Base-by-base conservation (phyloP, 345 rosid species). In the Boechera divaricarpa region DNA sequence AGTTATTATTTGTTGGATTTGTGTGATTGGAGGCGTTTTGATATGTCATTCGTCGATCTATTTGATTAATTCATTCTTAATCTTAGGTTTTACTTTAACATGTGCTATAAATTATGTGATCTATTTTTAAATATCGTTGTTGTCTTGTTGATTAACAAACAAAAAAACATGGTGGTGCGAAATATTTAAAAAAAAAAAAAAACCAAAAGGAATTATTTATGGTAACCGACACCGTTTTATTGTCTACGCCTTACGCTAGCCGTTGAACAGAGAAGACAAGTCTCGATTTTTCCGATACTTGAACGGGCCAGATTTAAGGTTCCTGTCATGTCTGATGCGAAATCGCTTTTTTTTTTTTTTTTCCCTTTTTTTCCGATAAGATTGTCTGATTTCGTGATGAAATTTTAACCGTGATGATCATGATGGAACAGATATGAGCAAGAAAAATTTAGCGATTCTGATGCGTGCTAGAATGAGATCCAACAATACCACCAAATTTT, bases 401-500 rank as follows among this genome's bases (percentile, higher is more conserved):
- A 57, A 57, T 21, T 6, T 16, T 39, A 63, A 63, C 39, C 44
- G 7, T 58, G 44, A 28, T 62, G 41, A 63, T 62, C 10, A 64
- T 47, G 36, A 55, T 70, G 9, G 28, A 59, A 55, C 58, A 79
- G 79, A 79, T 45, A 90, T 94, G 98, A 91, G 84, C 89, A 94
- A 87, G 88, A 89, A 82, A 77, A 84, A 84, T 7, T 74, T 89
- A 71, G 85, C 91, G 63, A 84, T 94, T 75, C 79, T 91, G 59
- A 44, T 91, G 87, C 85, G 98, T 31, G 82, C 94, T 28, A 86
- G 88, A 78, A 91, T 91, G 94, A 84, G 82, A 42, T 88, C 89
- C 10, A 51, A 55, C 75, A 76, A 88, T 70, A 61, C 87, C 41
- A 26, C 68, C 76, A 90, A 83, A 48, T 6, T 74, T 41, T 49